These are phyloP conservation scores for Hymenotorrendiella dingleyae DNA, from an alignment of 2,329 filamentous ascomycete genomes.

Conservation along the genomic window DNA sequence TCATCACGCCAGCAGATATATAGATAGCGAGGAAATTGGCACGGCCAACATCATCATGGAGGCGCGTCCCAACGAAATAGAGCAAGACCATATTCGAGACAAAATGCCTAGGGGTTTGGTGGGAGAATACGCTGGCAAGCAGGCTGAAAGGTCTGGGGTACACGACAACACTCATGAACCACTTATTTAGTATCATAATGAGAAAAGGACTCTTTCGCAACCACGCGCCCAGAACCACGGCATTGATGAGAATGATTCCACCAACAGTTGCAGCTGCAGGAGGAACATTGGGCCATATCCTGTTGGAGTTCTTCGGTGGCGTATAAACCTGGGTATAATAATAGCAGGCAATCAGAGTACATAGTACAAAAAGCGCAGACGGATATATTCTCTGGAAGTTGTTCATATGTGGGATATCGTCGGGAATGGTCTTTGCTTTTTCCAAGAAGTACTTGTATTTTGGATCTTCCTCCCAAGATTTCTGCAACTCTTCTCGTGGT, in stretches of 20 bases:
- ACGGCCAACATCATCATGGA: slow-evolving; percentile 66
- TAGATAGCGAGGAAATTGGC: slow-evolving; percentile 65
- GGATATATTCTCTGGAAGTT: slow-evolving; percentile 51
- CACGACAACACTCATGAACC: slow-evolving; percentile 59
- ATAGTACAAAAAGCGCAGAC: slow-evolving; percentile 42
- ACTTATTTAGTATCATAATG: slow-evolving; percentile 60
- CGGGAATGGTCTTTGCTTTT: slow-evolving; percentile 43
- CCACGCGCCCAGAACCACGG: slow-evolving; percentile 53
- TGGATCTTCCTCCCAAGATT: slow-evolving; percentile 21
- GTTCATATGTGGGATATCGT: slow-evolving; percentile 46
- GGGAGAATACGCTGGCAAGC: slow-evolving; percentile 63
- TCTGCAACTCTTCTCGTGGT: slow-evolving; percentile 24
- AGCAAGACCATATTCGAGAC: slow-evolving; percentile 59
- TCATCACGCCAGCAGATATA: slow-evolving; percentile 50
- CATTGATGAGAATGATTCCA: slow-evolving; percentile 54
- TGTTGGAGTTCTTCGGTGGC: slow-evolving; percentile 40
- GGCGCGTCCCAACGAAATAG: slow-evolving; percentile 57
- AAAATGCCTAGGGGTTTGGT: slow-evolving; percentile 57
- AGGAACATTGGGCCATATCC: slow-evolving; percentile 55
- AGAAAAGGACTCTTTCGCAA: slow-evolving; percentile 59
- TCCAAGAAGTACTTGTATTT: slow-evolving; percentile 31
- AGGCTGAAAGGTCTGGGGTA: slow-evolving; percentile 57
- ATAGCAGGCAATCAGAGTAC: slow-evolving; percentile 39
- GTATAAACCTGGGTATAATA: slow-evolving; percentile 45
- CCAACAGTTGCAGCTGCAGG: slow-evolving; percentile 60